phyloP scores from a whole-genome alignment of 768 basidiomycete species.

The Trametes cinnabarina region DNA sequence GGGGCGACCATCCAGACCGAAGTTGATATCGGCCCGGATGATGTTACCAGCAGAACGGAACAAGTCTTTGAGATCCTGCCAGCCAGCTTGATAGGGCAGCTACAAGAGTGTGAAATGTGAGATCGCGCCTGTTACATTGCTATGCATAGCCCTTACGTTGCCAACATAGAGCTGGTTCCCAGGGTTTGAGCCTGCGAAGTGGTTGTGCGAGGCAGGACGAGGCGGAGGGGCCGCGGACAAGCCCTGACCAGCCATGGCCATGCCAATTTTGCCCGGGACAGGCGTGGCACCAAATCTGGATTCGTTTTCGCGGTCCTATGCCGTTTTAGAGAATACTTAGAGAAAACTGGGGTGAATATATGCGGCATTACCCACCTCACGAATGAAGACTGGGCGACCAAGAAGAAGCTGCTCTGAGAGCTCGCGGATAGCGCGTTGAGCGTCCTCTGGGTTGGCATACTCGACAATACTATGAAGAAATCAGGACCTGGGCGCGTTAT shows the following conservation, averaged over 20 bases:
- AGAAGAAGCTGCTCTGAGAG: constrained; percentile 87
- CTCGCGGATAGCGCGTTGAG: constrained; percentile 86
- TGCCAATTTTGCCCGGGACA: constrained; percentile 93
- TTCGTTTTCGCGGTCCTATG: constrained; percentile 92
- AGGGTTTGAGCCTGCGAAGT: constrained; percentile 66
- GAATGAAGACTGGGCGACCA: constrained; percentile 93
- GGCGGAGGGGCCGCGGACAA: constrained; percentile 77
- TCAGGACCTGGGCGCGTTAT: constrained; percentile 19
- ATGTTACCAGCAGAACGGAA: constrained; percentile 96
- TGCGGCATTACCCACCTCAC: constrained; percentile 63
- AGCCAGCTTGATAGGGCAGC: constrained; percentile 96
- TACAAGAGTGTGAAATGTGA: constrained; percentile 30
- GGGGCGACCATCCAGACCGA: constrained; percentile 87
- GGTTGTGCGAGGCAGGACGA: constrained; percentile 78
- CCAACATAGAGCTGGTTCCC: constrained; percentile 93
- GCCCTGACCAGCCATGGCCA: constrained; percentile 94
- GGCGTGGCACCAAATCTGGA: constrained; percentile 95
- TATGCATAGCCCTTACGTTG: constrained; percentile 55
- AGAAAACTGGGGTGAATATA: too few species aligned
- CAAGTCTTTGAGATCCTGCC: constrained; percentile 97
- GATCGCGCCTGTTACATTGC: not conserved
- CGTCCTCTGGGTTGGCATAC: constrained; percentile 85
- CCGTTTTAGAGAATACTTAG: not conserved
- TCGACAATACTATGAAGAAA: constrained; percentile 83
- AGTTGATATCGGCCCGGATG: constrained; percentile 92